phyloP scores from a whole-genome alignment of 2,329 filamentous ascomycete species.

The Aspergillus chevalieri region DNA sequence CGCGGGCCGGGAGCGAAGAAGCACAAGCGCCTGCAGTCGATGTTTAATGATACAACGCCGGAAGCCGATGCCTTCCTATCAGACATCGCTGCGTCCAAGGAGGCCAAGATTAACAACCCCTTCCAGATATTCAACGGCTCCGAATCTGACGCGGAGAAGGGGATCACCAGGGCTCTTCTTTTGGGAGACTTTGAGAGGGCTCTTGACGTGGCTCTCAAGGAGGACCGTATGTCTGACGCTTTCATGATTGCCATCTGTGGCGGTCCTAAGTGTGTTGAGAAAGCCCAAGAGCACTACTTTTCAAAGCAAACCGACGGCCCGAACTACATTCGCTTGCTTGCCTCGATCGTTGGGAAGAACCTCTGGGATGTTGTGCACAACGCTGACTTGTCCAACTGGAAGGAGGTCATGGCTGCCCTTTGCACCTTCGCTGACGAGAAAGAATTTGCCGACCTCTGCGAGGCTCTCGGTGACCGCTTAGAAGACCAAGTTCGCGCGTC shows the following conservation, averaged over 20 bases:
- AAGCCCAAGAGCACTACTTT: slow-evolving; percentile 87
- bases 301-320: slow-evolving; percentile 74
- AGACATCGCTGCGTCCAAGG: slow-evolving; percentile 78
- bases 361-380: slow-evolving; percentile 98
- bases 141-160: slow-evolving; percentile 78
- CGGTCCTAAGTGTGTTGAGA: slow-evolving; percentile 86
- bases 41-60: slow-evolving; percentile 64
- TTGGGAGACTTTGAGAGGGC: slow-evolving; percentile 87
- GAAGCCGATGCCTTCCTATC: slow-evolving; percentile 83
- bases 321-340: slow-evolving; percentile 84
- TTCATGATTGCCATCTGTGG: slow-evolving; percentile 98
- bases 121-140: slow-evolving; percentile 81
- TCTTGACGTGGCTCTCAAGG: slow-evolving; percentile 78
- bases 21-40: slow-evolving; percentile 63
- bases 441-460: slow-evolving; percentile 91
- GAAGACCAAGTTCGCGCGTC: slow-evolving; percentile 57
- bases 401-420: slow-evolving; percentile 89
- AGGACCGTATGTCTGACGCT: slow-evolving; percentile 87
- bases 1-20: slow-evolving; percentile 46
- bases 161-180: slow-evolving; percentile 81
- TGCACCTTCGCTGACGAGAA: slow-evolving; percentile 90
- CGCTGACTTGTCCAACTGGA: slow-evolving; percentile 87
- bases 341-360: slow-evolving; percentile 91
- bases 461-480: slow-evolving; percentile 86
- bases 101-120: slow-evolving; percentile 85